Evolutionary conservation across 768 basidiomycete genomes (phyloP).

Genomic region (Cubamyces sp.): DNA sequence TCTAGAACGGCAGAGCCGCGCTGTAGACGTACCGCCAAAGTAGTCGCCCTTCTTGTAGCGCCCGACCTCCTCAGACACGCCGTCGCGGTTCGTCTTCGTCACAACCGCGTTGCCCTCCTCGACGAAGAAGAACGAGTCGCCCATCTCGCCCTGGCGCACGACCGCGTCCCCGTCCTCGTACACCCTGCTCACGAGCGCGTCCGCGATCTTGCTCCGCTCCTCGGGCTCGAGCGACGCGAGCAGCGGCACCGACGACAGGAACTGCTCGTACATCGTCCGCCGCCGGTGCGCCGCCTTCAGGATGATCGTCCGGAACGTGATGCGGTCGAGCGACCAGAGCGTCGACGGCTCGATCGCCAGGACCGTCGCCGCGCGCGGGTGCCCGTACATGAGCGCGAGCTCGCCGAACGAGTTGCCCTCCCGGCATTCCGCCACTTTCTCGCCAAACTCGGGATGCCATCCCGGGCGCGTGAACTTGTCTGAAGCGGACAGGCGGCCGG

Average conservation of each 20-base stretch:
- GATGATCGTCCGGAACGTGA: conserved; percentile 97
- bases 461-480: conserved; percentile 67
- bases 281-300: conserved; percentile 90
- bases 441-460: conserved; percentile 73
- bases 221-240: conserved; percentile 83
- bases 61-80: conserved; percentile 68
- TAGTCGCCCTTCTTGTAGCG: conserved; percentile 90
- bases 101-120: conserved; percentile 93
- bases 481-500: conserved; percentile 44
- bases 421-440: conserved; percentile 82
- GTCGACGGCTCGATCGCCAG: conserved; percentile 81
- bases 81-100: conserved; percentile 69
- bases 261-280: conserved; percentile 95
- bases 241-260: conserved; percentile 88
- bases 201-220: conserved; percentile 96
- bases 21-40: conserved; percentile 79
- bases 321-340: conserved; percentile 95
- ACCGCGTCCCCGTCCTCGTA: conserved; percentile 87
- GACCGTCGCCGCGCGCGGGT: conserved; percentile 94
- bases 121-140: conserved; percentile 97
- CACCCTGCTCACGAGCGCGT: conserved; percentile 84
- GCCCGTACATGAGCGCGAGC: conserved; percentile 97
- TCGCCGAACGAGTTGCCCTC: conserved; percentile 93
- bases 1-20: neutral
- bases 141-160: conserved; percentile 91